Evolutionary conservation across 140 eudicot genomes (phyloP).

Genomic region (Anethum foeniculum): DNA sequence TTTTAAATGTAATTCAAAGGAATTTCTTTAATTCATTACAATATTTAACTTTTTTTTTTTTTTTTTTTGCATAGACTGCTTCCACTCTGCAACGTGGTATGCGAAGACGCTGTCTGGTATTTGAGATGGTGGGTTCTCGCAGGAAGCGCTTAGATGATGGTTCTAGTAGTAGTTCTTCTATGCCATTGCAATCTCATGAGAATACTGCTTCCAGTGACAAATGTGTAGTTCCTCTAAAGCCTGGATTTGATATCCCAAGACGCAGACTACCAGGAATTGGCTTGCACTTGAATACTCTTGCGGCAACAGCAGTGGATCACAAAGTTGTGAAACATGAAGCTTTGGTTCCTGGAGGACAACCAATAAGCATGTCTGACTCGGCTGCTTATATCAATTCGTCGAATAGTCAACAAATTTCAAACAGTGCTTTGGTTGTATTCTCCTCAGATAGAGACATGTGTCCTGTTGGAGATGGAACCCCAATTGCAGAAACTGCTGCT

Average conservation of each 20-base stretch:
- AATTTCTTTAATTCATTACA: neutral
- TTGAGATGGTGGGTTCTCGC: slow-evolving; percentile 71
- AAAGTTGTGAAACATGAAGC: slow-evolving; percentile 47
- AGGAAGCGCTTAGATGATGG: slow-evolving; percentile 47
- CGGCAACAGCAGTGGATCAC: slow-evolving; percentile 57
- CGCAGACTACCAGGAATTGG: slow-evolving; percentile 75
- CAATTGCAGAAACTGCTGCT: slow-evolving; percentile 44
- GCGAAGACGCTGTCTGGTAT: slow-evolving; percentile 82
- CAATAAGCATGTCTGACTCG: slow-evolving; percentile 35
- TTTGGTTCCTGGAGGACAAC: slow-evolving; percentile 37
- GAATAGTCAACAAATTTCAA: slow-evolving; percentile 28
- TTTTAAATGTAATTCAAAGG: neutral
- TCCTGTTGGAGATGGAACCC: slow-evolving; percentile 24
- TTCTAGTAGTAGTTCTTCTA: slow-evolving; percentile 30
- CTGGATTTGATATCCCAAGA: slow-evolving; percentile 48
- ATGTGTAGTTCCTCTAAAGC: slow-evolving; percentile 24
- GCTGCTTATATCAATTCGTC: slow-evolving; percentile 34
- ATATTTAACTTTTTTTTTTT: neutral
- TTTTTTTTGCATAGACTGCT: slow-evolving; percentile 32
- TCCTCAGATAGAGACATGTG: slow-evolving; percentile 35
- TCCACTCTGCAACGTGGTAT: slow-evolving; percentile 60
- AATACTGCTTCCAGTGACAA: slow-evolving; percentile 28
- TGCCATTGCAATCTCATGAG: slow-evolving; percentile 32
- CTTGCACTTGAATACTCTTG: slow-evolving; percentile 86
- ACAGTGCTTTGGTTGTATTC: slow-evolving; percentile 22